Evolutionary conservation across 345 rosid genomes (phyloP).

Genomic region (Gossypium raimondii): DNA sequence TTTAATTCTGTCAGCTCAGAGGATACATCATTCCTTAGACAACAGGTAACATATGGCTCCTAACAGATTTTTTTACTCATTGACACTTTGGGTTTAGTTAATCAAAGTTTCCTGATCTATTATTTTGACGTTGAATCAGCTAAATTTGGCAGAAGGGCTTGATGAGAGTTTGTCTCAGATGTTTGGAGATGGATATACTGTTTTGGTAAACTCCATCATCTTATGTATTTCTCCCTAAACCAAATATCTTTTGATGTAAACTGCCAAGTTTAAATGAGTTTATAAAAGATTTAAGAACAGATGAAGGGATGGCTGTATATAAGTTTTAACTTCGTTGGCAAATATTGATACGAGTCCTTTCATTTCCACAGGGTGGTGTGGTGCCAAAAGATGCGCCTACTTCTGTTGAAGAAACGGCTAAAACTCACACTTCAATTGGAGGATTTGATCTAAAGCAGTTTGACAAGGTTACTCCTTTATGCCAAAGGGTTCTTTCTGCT

Average conservation of each 20-base stretch:
- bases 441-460: conserved; percentile 47
- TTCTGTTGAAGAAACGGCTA: conserved; percentile 41
- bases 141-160: conserved; percentile 64
- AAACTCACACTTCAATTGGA: conserved; percentile 41
- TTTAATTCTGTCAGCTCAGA: conserved; percentile 61
- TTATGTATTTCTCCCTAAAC: neutral
- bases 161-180: conserved; percentile 61
- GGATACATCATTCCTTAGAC: conserved; percentile 60
- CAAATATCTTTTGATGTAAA: neutral
- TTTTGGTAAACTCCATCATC: conserved; percentile 43
- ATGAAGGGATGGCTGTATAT: neutral
- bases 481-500: conserved; percentile 85
- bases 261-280: neutral
- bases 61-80: conserved; percentile 12
- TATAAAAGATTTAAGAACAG: neutral
- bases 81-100: conserved; percentile 12
- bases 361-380: conserved; percentile 41
- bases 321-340: conserved; percentile 1
- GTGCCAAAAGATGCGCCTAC: conserved; percentile 37
- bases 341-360: conserved; percentile 15
- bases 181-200: conserved; percentile 38
- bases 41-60: conserved; percentile 53
- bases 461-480: conserved; percentile 65
- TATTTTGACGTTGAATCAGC: conserved; percentile 39
- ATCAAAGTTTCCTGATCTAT: conserved; percentile 17